phyloP scores from a whole-genome alignment of 208 protist genomes.

The Herpetomonas muscarum region DNA sequence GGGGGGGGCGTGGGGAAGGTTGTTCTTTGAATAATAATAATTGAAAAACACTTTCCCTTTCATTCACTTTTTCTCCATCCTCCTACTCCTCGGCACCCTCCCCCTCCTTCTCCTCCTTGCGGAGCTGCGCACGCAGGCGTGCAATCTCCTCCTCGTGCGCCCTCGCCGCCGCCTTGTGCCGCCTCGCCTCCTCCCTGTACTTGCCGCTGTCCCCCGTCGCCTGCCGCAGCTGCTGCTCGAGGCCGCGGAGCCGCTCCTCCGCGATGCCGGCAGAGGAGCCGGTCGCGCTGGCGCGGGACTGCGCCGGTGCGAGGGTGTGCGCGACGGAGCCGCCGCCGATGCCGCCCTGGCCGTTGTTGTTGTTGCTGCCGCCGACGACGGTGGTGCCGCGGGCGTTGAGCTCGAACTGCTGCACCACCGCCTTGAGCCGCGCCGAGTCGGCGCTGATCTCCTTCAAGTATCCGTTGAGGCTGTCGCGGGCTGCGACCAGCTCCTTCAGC shows the following conservation, averaged over 20 bases:
- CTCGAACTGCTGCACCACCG: slow-evolving; percentile 47
- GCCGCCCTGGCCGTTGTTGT: not conserved
- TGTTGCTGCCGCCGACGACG: not conserved
- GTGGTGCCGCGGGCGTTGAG: slow-evolving; percentile 16
- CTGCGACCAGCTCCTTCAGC: slow-evolving; percentile 28
- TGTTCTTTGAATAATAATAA: too few species aligned
- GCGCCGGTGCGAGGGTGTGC: slow-evolving; percentile 1
- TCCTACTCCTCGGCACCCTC: not conserved
- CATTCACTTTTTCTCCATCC: not conserved
- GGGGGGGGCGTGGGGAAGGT: too few species aligned
- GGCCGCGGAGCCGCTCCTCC: slow-evolving; percentile 2
- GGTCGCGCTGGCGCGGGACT: not conserved
- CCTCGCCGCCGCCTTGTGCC: not conserved
- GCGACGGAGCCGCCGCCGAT: slow-evolving; percentile 1
- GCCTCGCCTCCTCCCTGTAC: not conserved
- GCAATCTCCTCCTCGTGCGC: slow-evolving; percentile 1
- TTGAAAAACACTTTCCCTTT: too few species aligned
- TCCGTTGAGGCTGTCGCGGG: slow-evolving; percentile 26
- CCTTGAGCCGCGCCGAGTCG: slow-evolving; percentile 36
- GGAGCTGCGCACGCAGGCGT: slow-evolving; percentile 2
- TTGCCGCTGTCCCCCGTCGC: not conserved
- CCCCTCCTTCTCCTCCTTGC: not conserved
- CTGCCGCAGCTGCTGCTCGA: slow-evolving; percentile 8
- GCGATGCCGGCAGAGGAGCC: not conserved
- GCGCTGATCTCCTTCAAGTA: slow-evolving; percentile 29